Evolutionary conservation across 306 rosid species (phyloP), one percentile per base, ranked within the genome.

Genomic region (Argentina anserina): DNA sequence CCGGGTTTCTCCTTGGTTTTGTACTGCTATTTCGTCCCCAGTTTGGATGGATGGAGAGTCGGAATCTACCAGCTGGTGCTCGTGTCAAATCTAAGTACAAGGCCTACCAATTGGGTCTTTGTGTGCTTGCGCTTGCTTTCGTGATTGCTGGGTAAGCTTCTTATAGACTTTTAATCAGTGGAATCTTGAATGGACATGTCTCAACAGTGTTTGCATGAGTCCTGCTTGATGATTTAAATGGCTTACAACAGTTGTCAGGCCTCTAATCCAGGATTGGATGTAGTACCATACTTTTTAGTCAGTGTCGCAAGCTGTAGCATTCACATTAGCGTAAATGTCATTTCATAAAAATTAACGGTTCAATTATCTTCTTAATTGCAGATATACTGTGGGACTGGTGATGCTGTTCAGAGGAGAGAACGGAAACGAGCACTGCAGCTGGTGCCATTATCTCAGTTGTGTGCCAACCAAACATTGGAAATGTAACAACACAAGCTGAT

Each of bases 361-460:
- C 25, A 20, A 1, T 23, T 46, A 12, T 59, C 8, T 42, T 42
- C 12, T 46, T 31, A 34, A 75, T 33, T 71, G 76, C 84, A 83
- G 87, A 23, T 73, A 76, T 56, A 66, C 75, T 1, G 23, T 81
- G 3, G 84, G 87, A 25, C 69, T 80, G 84, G 80, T 83, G 58
- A 74, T 83, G 78, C 80, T 83, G 52, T 83, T 83, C 76, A 75
- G 66, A 61, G 84, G 84, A 3, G 84, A 83, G 61, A 74, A 80
- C 31, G 84, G 84, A 6, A 80, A 80, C 72, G 56, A 77, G 52
- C 87, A 83, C 76, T 83, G 87, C 78, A 80, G 84, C 43, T 83
- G 87, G 87, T 83, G 87, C 60, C 87, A 83, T 65, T 83, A 83
- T 66, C 77, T 83, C 0, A 80, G 84, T 66, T 83, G 87, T 69